phyloP scores from a whole-genome alignment of 148 eudicot genomes.

The Silene conica region DNA sequence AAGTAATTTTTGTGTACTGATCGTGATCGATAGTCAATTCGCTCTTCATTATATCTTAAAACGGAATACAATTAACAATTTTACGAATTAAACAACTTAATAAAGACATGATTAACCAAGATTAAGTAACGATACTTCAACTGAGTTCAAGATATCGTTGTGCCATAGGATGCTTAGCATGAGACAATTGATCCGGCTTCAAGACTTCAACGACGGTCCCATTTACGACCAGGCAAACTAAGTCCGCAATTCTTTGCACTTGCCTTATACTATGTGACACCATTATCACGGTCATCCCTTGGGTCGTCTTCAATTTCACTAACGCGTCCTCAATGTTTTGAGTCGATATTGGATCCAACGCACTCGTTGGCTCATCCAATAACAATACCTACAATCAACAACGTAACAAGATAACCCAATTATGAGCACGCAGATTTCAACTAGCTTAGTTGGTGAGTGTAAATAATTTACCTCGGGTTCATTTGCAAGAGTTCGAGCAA shows the following conservation, averaged over 20 bases:
- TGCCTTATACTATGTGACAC: constrained; percentile 37
- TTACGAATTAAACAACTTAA: no score
- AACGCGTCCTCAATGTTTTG: constrained; percentile 36
- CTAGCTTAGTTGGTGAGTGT: neutral
- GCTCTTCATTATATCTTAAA: no score
- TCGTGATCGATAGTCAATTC: no score
- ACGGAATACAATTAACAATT: no score
- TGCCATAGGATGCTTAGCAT: constrained; percentile 34
- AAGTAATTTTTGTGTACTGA: no score
- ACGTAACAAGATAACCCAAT: neutral
- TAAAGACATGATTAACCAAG: no score
- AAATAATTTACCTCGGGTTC: constrained; percentile 32
- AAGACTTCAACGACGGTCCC: constrained; percentile 31
- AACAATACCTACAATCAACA: constrained; percentile 24
- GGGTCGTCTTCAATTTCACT: constrained; percentile 25
- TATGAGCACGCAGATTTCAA: neutral
- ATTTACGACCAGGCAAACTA: constrained; percentile 28
- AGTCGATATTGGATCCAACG: constrained; percentile 34
- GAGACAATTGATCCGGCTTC: constrained; percentile 27
- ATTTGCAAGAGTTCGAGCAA: constrained; percentile 40
- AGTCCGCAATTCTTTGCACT: constrained; percentile 33
- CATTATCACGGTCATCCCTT: constrained; percentile 34
- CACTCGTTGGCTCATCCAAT: constrained; percentile 35
- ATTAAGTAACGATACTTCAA: neutral
- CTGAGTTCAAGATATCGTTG: constrained; percentile 30